Percentiles rank a stretch among this genome's conserved stretches.
Conservation (phyloP, 1,284 basidiomycete species). For the Ganoderma lingzhi region DNA sequence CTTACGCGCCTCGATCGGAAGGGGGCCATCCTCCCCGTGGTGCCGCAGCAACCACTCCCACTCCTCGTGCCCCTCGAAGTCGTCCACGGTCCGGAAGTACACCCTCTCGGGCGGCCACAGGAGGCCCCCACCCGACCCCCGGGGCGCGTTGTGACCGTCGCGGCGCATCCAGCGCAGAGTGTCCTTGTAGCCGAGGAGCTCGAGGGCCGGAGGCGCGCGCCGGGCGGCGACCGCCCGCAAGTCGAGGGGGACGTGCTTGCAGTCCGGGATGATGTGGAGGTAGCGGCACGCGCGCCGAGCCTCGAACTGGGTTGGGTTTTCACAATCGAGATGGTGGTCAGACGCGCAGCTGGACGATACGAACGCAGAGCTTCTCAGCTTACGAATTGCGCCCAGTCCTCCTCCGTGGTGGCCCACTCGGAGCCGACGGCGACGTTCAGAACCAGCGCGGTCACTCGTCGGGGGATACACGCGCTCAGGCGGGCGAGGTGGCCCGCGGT, state of each 20-base stretch:
- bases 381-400: neutral
- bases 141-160: neutral
- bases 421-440: neutral
- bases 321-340: neutral
- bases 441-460: neutral
- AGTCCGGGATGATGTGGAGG: neutral
- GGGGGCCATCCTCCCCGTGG: neutral
- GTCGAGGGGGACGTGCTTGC: neutral
- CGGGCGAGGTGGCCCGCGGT: neutral
- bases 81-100: neutral
- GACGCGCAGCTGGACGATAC: neutral
- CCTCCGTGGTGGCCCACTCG: neutral
- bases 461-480: neutral
- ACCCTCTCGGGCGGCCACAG: neutral
- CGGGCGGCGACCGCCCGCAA: neutral
- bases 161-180: neutral
- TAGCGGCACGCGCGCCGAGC: neutral
- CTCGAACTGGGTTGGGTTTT: neutral
- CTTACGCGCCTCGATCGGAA: too few species aligned
- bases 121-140: neutral
- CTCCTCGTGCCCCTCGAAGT: neutral
- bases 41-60: conserved; percentile 9
- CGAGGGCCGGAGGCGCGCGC: neutral
- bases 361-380: neutral
- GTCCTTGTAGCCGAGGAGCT: neutral